Percentiles rank a stretch among this genome's conserved stretches.
These are phyloP conservation scores for Boletus coccyginus DNA, from an alignment of 768 basidiomycete genomes.

Conservation along the genomic window DNA sequence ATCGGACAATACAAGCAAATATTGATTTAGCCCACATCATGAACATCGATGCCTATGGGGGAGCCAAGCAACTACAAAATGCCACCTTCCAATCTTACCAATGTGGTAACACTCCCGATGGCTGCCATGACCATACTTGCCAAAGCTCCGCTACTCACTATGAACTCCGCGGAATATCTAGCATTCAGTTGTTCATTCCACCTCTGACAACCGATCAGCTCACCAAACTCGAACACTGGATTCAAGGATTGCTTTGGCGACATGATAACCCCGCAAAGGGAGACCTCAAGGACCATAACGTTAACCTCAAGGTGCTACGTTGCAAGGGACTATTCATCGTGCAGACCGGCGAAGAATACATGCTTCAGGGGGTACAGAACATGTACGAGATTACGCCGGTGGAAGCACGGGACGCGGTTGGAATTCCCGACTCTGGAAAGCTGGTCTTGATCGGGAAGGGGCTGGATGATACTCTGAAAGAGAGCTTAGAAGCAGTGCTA, in stretches of 20 bases:
- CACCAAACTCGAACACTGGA: constrained; percentile 69
- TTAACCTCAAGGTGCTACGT: constrained; percentile 62
- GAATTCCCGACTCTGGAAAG: constrained; percentile 66
- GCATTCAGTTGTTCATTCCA: constrained; percentile 70
- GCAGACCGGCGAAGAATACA: constrained; percentile 53
- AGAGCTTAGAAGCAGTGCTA: constrained; percentile 44
- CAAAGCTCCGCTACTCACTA: constrained; percentile 49
- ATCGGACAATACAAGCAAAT: constrained; percentile 65
- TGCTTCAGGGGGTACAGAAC: constrained; percentile 89
- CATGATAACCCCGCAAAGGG: constrained; percentile 44
- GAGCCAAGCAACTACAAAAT: constrained; percentile 34
- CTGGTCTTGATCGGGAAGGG: constrained; percentile 87
- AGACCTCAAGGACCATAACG: constrained; percentile 7
- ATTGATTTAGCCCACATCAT: constrained; percentile 79
- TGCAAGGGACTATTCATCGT: constrained; percentile 81
- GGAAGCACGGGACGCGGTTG: constrained; percentile 37
- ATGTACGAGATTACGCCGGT: constrained; percentile 77
- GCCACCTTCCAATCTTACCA: constrained; percentile 28
- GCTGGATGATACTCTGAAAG: constrained; percentile 52
- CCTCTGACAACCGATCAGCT: constrained; percentile 47
- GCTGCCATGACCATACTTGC: constrained; percentile 29
- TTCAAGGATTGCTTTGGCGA: constrained; percentile 84
- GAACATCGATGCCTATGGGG: constrained; percentile 75
- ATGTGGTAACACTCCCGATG: constrained; percentile 26
- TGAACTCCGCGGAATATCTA: constrained; percentile 79